Percentiles rank a stretch among this genome's conserved stretches.
Evolutionary conservation across 83 land plant genomes (phyloP).

Genomic region (Thuja plicata): DNA sequence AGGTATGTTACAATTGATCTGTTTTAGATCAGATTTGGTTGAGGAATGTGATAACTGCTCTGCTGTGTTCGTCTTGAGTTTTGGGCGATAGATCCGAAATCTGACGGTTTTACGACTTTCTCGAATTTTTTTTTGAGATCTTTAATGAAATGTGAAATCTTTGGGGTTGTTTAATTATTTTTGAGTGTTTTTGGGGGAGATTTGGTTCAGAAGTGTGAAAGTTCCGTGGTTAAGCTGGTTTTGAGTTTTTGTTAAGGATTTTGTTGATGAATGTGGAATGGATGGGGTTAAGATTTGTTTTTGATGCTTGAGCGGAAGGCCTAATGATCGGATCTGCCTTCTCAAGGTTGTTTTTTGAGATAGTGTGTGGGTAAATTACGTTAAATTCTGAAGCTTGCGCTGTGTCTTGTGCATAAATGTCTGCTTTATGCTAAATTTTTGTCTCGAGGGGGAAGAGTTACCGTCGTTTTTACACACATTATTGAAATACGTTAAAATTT

Average conservation of each 20-base stretch:
- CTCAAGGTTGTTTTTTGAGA: not conserved
- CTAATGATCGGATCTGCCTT: not conserved
- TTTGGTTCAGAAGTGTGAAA: not conserved
- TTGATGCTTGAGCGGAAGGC: not conserved
- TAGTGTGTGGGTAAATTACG: not conserved
- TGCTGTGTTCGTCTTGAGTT: not conserved
- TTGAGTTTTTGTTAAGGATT: no score
- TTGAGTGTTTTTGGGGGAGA: not conserved
- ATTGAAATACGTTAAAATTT: not conserved
- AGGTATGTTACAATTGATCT: constrained; percentile 26
- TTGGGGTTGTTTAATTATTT: no score
- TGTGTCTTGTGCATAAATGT: no score
- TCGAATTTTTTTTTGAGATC: not conserved
- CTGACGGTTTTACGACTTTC: no score
- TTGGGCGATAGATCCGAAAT: no score
- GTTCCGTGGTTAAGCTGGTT: not conserved
- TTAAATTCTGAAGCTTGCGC: not conserved
- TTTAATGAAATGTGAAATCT: not conserved
- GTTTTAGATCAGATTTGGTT: not conserved
- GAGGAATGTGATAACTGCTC: not conserved
- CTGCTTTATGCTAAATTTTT: no score
- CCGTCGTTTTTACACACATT: not conserved
- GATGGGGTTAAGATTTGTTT: not conserved
- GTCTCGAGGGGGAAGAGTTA: no score
- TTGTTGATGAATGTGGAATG: no score